These are phyloP conservation scores for Candida mattraensis DNA, from an alignment of 805 yeast species.

Conservation along the genomic window DNA sequence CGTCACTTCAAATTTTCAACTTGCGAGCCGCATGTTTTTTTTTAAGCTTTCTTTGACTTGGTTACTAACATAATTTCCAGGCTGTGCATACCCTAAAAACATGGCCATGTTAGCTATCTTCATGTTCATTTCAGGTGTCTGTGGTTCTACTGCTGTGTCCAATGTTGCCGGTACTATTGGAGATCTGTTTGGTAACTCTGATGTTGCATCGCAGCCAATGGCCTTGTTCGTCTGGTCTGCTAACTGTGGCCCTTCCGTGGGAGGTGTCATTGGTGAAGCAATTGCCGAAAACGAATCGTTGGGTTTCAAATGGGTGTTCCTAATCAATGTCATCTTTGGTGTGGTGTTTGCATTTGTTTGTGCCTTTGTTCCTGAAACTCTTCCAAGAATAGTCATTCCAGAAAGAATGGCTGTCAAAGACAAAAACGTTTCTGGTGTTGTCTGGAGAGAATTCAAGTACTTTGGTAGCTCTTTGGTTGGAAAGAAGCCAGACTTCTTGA, in stretches of 20 bases:
- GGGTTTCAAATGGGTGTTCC: slow-evolving; percentile 36
- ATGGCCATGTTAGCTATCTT: slow-evolving; percentile 36
- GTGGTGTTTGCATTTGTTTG: slow-evolving; percentile 24
- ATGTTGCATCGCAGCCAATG: slow-evolving; percentile 38
- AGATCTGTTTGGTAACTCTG: slow-evolving; percentile 36
- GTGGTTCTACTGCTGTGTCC: slow-evolving; percentile 35
- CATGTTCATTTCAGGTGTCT: slow-evolving; percentile 32
- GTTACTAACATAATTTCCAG: slow-evolving; percentile 9
- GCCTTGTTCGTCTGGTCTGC: slow-evolving; percentile 36
- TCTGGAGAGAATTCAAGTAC: slow-evolving; percentile 29
- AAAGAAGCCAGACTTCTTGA: slow-evolving; percentile 22
- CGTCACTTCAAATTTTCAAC: not conserved
- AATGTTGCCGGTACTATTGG: slow-evolving; percentile 39
- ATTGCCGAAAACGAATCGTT: slow-evolving; percentile 29
- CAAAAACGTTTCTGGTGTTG: slow-evolving; percentile 22
- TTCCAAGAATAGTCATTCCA: slow-evolving; percentile 36
- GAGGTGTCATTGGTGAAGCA: slow-evolving; percentile 39
- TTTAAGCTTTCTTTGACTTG: slow-evolving; percentile 2
- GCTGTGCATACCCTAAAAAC: slow-evolving; percentile 34
- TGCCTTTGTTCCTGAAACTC: slow-evolving; percentile 35
- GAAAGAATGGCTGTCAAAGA: slow-evolving; percentile 31
- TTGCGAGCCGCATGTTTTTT: too few species aligned
- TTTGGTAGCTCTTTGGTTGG: slow-evolving; percentile 17
- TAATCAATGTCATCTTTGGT: slow-evolving; percentile 34
- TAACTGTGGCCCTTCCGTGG: slow-evolving; percentile 37